Conservation (phyloP, 257 asterid genomes). For the Nemophila menziesii region DNA sequence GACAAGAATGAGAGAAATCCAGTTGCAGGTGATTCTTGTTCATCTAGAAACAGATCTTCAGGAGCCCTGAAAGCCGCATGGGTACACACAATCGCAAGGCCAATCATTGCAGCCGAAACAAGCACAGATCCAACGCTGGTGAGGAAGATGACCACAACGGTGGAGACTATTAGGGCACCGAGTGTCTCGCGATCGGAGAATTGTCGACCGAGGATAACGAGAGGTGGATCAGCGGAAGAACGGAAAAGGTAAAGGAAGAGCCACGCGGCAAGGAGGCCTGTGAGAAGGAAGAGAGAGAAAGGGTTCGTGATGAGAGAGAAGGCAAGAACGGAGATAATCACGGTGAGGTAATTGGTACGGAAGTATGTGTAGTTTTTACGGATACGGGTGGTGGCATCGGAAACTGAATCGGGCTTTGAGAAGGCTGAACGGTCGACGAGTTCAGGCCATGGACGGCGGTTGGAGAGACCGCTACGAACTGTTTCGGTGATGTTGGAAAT, state of each 20-base stretch:
- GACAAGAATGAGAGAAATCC: slow-evolving; percentile 66
- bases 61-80: slow-evolving; percentile 88
- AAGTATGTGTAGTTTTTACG: slow-evolving; percentile 61
- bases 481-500: slow-evolving; percentile 34
- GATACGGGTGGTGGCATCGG: slow-evolving; percentile 63
- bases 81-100: slow-evolving; percentile 42
- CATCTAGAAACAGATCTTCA: slow-evolving; percentile 81
- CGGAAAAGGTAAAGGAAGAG: slow-evolving; percentile 79
- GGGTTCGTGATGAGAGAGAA: slow-evolving; percentile 55
- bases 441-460: slow-evolving; percentile 81
- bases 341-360: slow-evolving; percentile 53
- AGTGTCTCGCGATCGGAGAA: slow-evolving; percentile 76
- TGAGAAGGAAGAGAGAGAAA: slow-evolving; percentile 56
- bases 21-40: slow-evolving; percentile 59
- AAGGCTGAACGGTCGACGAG: slow-evolving; percentile 60
- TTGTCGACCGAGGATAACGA: slow-evolving; percentile 59
- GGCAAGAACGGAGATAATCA: slow-evolving; percentile 44
- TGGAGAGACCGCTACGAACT: slow-evolving; percentile 44
- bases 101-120: slow-evolving; percentile 72
- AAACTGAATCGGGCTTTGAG: slow-evolving; percentile 66
- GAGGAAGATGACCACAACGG: slow-evolving; percentile 50
- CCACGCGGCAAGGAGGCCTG: slow-evolving; percentile 75
- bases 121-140: slow-evolving; percentile 91
- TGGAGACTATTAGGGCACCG: slow-evolving; percentile 26
- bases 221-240: slow-evolving; percentile 67